These are phyloP conservation scores for Paramecium biaurelia DNA, from an alignment of 73 alveolate genomes.

Conservation along the genomic window DNA sequence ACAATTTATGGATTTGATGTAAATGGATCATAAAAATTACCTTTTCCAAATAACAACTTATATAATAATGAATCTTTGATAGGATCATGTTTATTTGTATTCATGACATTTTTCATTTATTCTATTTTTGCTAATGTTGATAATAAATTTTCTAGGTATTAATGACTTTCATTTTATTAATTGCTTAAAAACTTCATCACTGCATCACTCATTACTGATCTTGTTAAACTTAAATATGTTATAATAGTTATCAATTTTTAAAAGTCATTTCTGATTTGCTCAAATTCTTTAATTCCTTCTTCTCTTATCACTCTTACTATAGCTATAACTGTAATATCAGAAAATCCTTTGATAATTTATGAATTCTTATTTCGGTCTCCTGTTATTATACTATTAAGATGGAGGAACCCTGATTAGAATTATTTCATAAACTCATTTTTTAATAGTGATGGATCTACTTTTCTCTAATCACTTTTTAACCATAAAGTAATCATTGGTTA, in stretches of 20 bases:
- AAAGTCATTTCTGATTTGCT: background rate
- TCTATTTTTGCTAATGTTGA: background rate
- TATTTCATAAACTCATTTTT: background rate
- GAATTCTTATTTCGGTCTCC: background rate
- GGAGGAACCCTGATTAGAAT: background rate
- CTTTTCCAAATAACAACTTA: background rate
- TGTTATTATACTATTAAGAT: background rate
- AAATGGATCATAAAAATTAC: background rate
- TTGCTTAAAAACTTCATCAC: background rate
- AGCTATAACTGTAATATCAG: background rate
- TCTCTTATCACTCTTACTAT: background rate
- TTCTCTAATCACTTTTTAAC: background rate
- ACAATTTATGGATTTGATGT: background rate
- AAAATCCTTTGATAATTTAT: background rate
- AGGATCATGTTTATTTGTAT: background rate
- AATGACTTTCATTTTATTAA: background rate
- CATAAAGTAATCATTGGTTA: background rate
- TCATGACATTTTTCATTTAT: background rate
- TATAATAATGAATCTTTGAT: background rate
- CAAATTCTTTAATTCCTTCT: background rate
- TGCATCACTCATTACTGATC: conserved; percentile 32
- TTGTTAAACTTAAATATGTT: background rate
- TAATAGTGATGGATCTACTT: background rate
- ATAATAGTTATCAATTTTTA: background rate
- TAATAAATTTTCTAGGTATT: background rate